phyloP scores from a whole-genome alignment of 768 basidiomycete genomes.

The Xerocomellus amylosporus region DNA sequence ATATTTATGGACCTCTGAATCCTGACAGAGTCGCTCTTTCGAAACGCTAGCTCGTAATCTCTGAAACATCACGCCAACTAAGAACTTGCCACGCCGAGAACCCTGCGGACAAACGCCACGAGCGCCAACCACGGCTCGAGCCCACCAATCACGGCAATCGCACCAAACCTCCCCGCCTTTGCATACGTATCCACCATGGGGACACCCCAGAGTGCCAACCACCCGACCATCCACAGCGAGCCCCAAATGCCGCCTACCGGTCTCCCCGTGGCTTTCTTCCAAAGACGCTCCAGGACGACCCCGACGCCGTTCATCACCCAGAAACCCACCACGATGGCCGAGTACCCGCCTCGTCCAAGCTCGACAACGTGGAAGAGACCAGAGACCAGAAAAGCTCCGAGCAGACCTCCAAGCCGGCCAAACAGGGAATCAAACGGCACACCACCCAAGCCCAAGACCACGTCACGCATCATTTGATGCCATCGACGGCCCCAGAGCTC shows the following conservation, averaged over 20 bases:
- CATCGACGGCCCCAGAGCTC: constrained; percentile 64
- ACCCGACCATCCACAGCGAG: constrained; percentile 48
- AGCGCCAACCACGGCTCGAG: constrained; percentile 22
- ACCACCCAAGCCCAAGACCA: constrained; percentile 49
- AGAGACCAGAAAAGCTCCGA: constrained; percentile 60
- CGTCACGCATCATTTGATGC: constrained; percentile 64
- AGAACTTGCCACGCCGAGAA: not conserved
- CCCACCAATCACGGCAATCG: constrained; percentile 9
- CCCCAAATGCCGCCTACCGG: constrained; percentile 47
- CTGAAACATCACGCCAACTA: no score
- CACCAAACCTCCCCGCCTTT: constrained; percentile 11
- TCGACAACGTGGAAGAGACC: constrained; percentile 56
- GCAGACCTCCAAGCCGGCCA: constrained; percentile 48
- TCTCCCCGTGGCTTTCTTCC: constrained; percentile 40
- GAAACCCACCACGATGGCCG: constrained; percentile 41
- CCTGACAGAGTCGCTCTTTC: no score
- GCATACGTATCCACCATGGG: constrained; percentile 41
- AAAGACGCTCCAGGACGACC: constrained; percentile 47
- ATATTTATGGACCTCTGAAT: no score
- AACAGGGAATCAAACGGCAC: constrained; percentile 41
- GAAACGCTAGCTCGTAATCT: no score
- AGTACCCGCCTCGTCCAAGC: constrained; percentile 46
- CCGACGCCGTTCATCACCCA: constrained; percentile 60
- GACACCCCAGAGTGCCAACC: constrained; percentile 48
- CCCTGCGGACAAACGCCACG: constrained; percentile 21